Evolutionary conservation across 1,284 basidiomycete species (phyloP).

Genomic region (Leccinum pachyderme): DNA sequence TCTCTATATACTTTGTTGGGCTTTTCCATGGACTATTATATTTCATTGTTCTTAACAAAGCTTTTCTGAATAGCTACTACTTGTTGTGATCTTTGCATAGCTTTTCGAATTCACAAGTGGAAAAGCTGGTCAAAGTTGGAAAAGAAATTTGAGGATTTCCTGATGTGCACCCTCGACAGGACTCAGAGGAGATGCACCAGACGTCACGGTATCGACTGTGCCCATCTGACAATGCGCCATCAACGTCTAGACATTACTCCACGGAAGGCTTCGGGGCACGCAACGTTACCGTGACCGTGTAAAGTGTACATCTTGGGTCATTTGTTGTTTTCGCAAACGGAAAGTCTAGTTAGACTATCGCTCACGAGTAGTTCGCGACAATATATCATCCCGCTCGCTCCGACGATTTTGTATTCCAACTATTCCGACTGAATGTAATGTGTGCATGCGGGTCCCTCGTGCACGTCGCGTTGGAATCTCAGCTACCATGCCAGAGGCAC

Average conservation of each 20-base stretch:
- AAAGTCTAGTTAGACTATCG: background rate
- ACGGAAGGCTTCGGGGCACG: conserved; percentile 36
- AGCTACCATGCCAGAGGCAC: too few relatives aligned
- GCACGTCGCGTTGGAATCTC: too few relatives aligned
- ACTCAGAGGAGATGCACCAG: conserved; percentile 23
- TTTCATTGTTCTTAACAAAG: too few relatives aligned
- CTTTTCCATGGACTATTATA: too few relatives aligned
- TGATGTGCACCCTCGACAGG: conserved; percentile 42
- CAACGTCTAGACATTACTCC: conserved; percentile 38
- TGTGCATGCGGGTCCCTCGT: too few relatives aligned
- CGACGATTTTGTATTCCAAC: conserved; percentile 41
- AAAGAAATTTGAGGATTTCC: too few relatives aligned
- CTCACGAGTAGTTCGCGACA: background rate
- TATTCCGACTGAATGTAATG: conserved; percentile 1
- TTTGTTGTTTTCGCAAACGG: background rate
- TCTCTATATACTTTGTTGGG: too few relatives aligned
- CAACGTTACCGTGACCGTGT: conserved; percentile 31
- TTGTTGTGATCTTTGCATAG: too few relatives aligned
- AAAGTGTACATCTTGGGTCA: conserved; percentile 32
- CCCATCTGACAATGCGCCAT: conserved; percentile 41
- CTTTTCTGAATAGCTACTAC: too few relatives aligned
- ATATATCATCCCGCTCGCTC: conserved; percentile 49
- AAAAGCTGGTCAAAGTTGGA: too few relatives aligned
- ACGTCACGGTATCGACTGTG: conserved; percentile 36
- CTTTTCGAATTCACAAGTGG: too few relatives aligned